Evolutionary conservation across 257 asterid genomes (phyloP), one percentile per base, ranked within the genome.

Genomic region (Orobanche coerulescens): DNA sequence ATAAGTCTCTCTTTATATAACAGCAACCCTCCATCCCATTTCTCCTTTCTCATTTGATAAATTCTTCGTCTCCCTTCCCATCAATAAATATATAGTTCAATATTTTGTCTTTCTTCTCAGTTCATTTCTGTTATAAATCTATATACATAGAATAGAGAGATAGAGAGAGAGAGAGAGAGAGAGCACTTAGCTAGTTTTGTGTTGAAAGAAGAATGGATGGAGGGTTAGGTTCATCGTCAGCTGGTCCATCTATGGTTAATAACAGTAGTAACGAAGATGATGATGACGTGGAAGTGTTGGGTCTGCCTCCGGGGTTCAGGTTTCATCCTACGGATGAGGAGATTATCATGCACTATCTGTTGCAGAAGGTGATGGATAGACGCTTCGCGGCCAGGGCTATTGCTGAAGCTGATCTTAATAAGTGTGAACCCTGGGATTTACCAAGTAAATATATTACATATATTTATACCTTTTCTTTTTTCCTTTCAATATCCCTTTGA

Each of bases 341-440:
- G 74, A 80, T 89, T 49, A 84, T 89, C 73, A 75, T 79, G 72
- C 78, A 79, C 67, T 89, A 89, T 57, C 81, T 89, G 16, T 8
- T 66, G 5, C 76, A 77, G 24, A 89, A 86, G 74, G 91, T 76
- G 4, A 24, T 82, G 73, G 80, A 86, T 31, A 50, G 73, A 5
- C 53, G 82, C 1, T 86, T 89, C 64, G 39, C 58, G 0, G 85
- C 96, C 4, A 49, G 47, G 22, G 94, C 95, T 44, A 76, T 89
- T 50, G 85, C 76, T 18, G 95, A 86, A 67, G 96, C 90, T 62
- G 95, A 89, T 82, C 79, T 89, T 49, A 89, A 86, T 48, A 89
- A 79, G 87, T 86, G 84, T 47, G 96, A 89, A 69, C 96, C 96
- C 0, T 89, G 96, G 96, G 96, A 89, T 77, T 76, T 89, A 53